These are phyloP conservation scores for Trifolium dubium DNA, from an alignment of 306 rosid genomes.

Conservation along the genomic window DNA sequence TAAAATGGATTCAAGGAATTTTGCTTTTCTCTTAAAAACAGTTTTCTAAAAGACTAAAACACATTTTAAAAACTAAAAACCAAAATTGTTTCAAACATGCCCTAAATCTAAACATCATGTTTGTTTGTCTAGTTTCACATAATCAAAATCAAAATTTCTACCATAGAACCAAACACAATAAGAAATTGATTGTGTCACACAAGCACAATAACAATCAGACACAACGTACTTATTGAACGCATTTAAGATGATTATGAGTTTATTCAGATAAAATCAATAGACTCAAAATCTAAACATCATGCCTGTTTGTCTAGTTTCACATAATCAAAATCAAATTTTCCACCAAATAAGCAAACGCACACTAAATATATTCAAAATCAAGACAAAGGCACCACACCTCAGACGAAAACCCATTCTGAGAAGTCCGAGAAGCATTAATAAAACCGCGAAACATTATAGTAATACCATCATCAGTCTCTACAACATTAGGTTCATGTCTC, in stretches of 20 bases:
- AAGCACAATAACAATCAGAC: not conserved
- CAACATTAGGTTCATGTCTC: conserved; percentile 48
- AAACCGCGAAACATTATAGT: conserved; percentile 37
- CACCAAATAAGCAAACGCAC: not conserved
- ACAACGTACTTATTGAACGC: not conserved
- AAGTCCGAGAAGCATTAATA: conserved; percentile 41
- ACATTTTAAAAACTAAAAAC: too few relatives aligned
- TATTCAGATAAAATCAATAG: too few relatives aligned
- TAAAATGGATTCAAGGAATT: too few relatives aligned
- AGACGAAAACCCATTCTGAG: conserved; percentile 45
- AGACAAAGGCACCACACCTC: conserved; percentile 1
- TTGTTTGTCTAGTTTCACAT: too few relatives aligned
- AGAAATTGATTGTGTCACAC: not conserved
- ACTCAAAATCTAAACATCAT: too few relatives aligned
- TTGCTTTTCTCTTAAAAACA: too few relatives aligned
- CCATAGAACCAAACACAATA: not conserved
- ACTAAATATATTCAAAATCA: not conserved
- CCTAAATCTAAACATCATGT: too few relatives aligned
- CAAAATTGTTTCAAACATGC: too few relatives aligned
- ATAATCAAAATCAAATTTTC: not conserved
- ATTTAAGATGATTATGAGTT: too few relatives aligned
- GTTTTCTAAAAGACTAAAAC: too few relatives aligned
- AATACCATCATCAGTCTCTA: conserved; percentile 47
- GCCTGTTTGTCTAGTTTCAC: not conserved
- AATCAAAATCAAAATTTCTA: too few relatives aligned